Conservation (phyloP, 2,329 filamentous ascomycete species). For the Venturia aucupariae region DNA sequence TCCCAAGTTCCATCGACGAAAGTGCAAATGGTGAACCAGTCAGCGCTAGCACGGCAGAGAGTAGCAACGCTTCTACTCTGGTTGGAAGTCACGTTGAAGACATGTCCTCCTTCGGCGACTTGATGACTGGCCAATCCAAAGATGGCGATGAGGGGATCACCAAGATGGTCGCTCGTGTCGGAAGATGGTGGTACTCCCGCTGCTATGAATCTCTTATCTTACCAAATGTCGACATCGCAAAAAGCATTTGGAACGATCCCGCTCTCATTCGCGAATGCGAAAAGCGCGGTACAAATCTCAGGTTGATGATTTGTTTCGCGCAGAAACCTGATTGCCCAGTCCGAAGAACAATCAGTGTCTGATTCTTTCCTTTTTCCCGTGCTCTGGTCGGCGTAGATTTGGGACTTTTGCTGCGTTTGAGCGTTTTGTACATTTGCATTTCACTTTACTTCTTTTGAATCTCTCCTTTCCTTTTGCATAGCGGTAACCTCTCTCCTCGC, state of each 20-base stretch:
- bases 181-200: slow-evolving; percentile 90
- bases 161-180: slow-evolving; percentile 84
- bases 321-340: slow-evolving; percentile 56
- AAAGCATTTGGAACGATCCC: slow-evolving; percentile 71
- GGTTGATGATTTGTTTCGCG: slow-evolving; percentile 84
- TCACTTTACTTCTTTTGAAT: background rate
- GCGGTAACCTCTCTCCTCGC: background rate
- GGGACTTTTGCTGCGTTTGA: background rate
- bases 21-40: slow-evolving; percentile 17
- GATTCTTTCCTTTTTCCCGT: slow-evolving; percentile 15
- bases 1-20: slow-evolving; percentile 30
- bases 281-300: slow-evolving; percentile 75
- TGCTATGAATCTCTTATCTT: slow-evolving; percentile 72
- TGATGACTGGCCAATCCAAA: slow-evolving; percentile 38
- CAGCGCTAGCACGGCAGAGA: slow-evolving; percentile 2
- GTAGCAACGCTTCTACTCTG: background rate
- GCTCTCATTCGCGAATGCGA: slow-evolving; percentile 75
- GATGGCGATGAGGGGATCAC: slow-evolving; percentile 70
- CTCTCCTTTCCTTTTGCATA: background rate
- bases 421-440: background rate
- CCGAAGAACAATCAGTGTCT: slow-evolving; percentile 41
- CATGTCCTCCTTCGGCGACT: slow-evolving; percentile 38
- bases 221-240: slow-evolving; percentile 36
- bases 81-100: slow-evolving; percentile 26
- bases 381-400: background rate